phyloP scores from a whole-genome alignment of 768 basidiomycete genomes.

The Polyporus arcularius region DNA sequence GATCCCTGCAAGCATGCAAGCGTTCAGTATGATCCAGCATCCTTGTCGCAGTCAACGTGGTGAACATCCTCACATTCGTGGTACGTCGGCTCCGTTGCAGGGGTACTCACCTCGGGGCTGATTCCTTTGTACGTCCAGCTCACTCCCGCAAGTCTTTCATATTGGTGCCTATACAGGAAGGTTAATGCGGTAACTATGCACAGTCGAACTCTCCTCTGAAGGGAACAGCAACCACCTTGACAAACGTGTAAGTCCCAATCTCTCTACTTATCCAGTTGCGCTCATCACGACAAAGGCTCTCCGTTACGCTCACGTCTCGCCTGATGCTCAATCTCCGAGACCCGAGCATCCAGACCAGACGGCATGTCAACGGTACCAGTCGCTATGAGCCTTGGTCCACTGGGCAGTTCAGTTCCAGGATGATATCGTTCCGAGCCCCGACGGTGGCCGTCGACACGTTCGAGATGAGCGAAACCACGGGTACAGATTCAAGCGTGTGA shows the following conservation, averaged over 20 bases:
- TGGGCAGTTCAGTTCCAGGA: constrained; percentile 10
- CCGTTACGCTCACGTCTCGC: constrained; percentile 6
- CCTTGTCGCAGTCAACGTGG: constrained; percentile 13
- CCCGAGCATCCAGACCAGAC: constrained; percentile 1
- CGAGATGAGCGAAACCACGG: background rate
- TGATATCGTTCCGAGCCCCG: constrained; percentile 9
- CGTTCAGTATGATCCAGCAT: background rate
- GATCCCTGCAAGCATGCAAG: too few species aligned
- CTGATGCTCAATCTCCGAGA: constrained; percentile 10
- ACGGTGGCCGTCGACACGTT: background rate
- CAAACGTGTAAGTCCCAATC: constrained; percentile 7
- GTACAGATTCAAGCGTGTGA: too few species aligned
- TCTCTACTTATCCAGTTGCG: background rate
- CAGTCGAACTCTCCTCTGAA: constrained; percentile 11
- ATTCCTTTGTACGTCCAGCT: too few species aligned
- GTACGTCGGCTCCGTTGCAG: background rate
- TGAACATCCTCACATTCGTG: constrained; percentile 13
- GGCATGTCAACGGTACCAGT: constrained; percentile 2
- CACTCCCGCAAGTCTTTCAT: too few species aligned
- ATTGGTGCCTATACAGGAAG: too few species aligned
- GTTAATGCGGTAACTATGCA: background rate
- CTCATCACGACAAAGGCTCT: background rate
- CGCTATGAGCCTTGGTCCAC: constrained; percentile 4
- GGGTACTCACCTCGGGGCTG: too few species aligned
- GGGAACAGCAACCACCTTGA: constrained; percentile 9